Evolutionary conservation across 2,329 filamentous ascomycete species (phyloP), one percentile per base, ranked within the genome.

Genomic region (Beauveria brongniartii): DNA sequence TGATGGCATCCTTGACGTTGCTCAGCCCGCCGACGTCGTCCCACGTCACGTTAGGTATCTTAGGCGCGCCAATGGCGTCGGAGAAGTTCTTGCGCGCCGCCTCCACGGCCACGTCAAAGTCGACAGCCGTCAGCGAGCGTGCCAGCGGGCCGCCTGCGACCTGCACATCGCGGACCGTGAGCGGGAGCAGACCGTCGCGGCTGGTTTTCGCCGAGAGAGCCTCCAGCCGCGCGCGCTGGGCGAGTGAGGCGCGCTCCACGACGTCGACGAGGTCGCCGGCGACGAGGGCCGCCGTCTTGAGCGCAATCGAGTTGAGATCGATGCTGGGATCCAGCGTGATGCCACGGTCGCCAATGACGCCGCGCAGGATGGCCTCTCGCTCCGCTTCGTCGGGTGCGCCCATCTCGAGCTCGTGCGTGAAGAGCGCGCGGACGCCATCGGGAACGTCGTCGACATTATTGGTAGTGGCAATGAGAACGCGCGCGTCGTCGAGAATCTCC

Each of bases 61-160:
- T 97, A 2, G 94, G 94, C 5, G 94, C 94, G 26, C 94, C 94
- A 65, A 99, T 99, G 0, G 93, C 89, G 72, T 97, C 94, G 6
- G 94, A 93, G 72, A 99, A 99, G 74, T 97, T 97, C 81, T 97
- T 97, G 59, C 94, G 87, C 1, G 94, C 94, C 6, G 92, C 91
- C 63, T 97, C 93, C 3, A 99, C 93, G 0, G 94, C 94, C n/a
- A 87, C 77, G 59, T 96, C 92, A 65, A 97, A 93, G 73, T 99
- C 94, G 2, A 82, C 79, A 66, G 90, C 90, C 1, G 87, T 92
- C 12, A 99, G 80, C 57, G 89, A 90, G 30, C 86, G 86, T 5
- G 90, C 89, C 10, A 87, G 82, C 46, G 90, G 82, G 0, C 94
- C 94, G 34, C 94, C 94, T 1, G 94, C 87, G 9, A 97, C 80